Percentiles rank a stretch among this genome's conserved stretches.
Conservation (phyloP, 441 rosid species). For the Viola pubescens region DNA sequence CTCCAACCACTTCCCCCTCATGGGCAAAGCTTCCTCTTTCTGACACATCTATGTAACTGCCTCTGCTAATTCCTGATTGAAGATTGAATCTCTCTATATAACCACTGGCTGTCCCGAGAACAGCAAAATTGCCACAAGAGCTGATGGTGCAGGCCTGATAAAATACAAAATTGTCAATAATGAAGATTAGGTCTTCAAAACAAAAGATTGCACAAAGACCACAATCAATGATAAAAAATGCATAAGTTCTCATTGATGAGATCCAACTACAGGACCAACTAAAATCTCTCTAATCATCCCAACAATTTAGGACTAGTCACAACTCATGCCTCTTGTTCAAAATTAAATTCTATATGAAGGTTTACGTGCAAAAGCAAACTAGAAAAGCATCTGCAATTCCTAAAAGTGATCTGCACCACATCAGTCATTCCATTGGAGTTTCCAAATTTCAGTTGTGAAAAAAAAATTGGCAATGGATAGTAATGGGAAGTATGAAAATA, state of each 20-base stretch:
- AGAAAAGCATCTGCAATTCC: neutral
- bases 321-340: too few species aligned
- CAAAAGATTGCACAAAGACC: too few species aligned
- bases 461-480: too few species aligned
- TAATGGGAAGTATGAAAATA: neutral
- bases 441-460: conserved; percentile 1
- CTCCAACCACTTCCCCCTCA: conserved; percentile 80
- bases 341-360: too few species aligned
- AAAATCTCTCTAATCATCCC: too few species aligned
- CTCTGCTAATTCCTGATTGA: conserved; percentile 92
- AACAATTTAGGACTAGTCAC: too few species aligned
- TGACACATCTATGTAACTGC: conserved; percentile 60
- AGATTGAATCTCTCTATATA: conserved; percentile 96
- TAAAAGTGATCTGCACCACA: conserved; percentile 3
- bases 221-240: too few species aligned
- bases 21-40: conserved; percentile 56
- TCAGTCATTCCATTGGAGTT: neutral
- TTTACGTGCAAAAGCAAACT: too few species aligned
- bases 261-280: too few species aligned
- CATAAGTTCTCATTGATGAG: too few species aligned
- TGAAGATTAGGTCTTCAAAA: too few species aligned
- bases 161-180: neutral
- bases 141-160: conserved; percentile 80
- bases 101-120: conserved; percentile 88
- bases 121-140: conserved; percentile 95